Evolutionary conservation across 805 yeast genomes (phyloP).

Genomic region (Candida piceae): DNA sequence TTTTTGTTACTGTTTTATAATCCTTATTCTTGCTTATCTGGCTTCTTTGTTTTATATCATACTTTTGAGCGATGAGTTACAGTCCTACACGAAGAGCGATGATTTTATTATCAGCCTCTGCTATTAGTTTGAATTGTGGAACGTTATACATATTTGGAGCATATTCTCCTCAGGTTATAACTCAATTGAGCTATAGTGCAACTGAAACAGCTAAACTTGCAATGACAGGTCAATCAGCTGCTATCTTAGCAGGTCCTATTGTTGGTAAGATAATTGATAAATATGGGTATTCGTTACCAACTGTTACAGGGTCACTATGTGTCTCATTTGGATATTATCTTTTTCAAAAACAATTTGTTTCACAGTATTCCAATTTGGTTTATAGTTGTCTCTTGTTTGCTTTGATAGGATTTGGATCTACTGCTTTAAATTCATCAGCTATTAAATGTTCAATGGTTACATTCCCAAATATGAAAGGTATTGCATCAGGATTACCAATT

Average conservation of each 20-base stretch:
- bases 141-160: conserved; percentile 73
- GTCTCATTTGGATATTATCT: conserved; percentile 53
- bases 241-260: conserved; percentile 59
- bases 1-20: too few relatives aligned
- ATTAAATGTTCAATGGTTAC: conserved; percentile 70
- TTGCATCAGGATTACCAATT: conserved; percentile 72
- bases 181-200: conserved; percentile 50
- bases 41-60: too few relatives aligned
- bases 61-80: conserved; percentile 1
- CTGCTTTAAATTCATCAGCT: conserved; percentile 57
- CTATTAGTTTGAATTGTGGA: conserved; percentile 50
- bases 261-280: conserved; percentile 63
- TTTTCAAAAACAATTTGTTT: conserved; percentile 46
- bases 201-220: conserved; percentile 62
- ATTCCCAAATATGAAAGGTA: conserved; percentile 63
- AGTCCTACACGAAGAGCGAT: conserved; percentile 11
- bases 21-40: too few relatives aligned
- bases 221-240: conserved; percentile 62
- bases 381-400: conserved; percentile 44
- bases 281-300: conserved; percentile 51
- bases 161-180: conserved; percentile 72
- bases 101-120: conserved; percentile 16
- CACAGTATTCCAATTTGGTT: conserved; percentile 33
- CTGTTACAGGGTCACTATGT: conserved; percentile 43
- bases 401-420: conserved; percentile 64